Evolutionary conservation across 1,284 basidiomycete genomes (phyloP), one percentile per base, ranked within the genome.

Genomic region (Tremellales sp.): DNA sequence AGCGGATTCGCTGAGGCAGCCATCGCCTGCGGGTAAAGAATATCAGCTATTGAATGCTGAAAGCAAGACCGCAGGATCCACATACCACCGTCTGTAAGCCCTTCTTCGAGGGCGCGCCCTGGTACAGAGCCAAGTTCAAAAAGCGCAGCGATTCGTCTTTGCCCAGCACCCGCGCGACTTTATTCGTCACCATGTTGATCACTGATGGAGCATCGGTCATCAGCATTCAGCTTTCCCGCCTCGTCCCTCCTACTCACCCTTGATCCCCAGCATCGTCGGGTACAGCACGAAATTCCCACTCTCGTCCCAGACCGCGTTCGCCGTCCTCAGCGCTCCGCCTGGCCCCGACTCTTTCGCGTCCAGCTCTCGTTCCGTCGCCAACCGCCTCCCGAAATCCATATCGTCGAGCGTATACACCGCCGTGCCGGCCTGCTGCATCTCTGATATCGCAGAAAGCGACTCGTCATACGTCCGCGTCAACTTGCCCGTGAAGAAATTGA

Each of bases 331-430:
- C 43, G 69, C 50, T n/a, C 70, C 71, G 16, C 71, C 65, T 1
- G 67, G 58, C 14, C 67, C 59, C 45, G 65, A 61, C 50, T 68
- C 65, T 47, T 51, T 57, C 31, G 49, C 33, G 40, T 97, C 90
- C 39, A 99, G 73, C 63, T 98, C 94, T 51, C 88, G 79, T 71
- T 99, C 95, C 13, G 85, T 77, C 1, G 95, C 95, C 40, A 98
- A 76, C 9, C 95, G 79, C 48, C 95, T 78, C n/a, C 95, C 94
- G 65, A 99, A 97, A 68, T 99, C 95, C 94, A 99, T 99, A 70
- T 97, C 92, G 54, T 99, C 95, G 9, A 98, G 82, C 64, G 84
- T 86, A 73, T 86, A 89, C 16, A 90, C 81, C 0, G 88, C 84
- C 6, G 90, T 93, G 1, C 89, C 90, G 1, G 88, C 89, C 69